Evolutionary conservation across 2,329 filamentous ascomycete species (phyloP), one percentile per base, ranked within the genome.

Genomic region (Neocucurbitaria cava): DNA sequence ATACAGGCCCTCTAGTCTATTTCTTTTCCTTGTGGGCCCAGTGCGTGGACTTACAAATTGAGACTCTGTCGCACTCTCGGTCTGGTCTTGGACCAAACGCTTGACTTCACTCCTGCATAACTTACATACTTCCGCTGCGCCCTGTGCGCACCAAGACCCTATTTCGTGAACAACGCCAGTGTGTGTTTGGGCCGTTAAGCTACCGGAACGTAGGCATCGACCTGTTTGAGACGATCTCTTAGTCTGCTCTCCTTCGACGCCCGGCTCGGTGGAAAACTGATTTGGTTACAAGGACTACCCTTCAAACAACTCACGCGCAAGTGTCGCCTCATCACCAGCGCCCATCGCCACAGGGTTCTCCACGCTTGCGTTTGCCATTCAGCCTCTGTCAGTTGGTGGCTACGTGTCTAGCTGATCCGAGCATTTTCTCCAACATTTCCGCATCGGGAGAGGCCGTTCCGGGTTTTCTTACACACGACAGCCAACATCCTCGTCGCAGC

Each of bases 21-120:
- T 59, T 48, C 41, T 54, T 54, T 53, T 61, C 30, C 46, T 45
- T 56, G 62, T 64, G 60, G 53, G 59, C 64, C 60, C 59, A 56
- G 63, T 54, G 61, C 61, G 50, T 59, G 50, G 62, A 58, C 62
- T 62, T 66, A 64, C 69, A 66, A 71, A 71, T 68, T 61, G 62
- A 59, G 59, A 61, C 52, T 59, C 59, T 69, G 71, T 72, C 72
- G 67, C 72, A 69, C 67, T 68, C 59, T 56, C 49, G 57, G 57
- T 70, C 70, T 69, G 67, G 61, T 66, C 68, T 71, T 65, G 68
- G 66, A 62, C 67, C 71, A 64, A 70, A 66, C 65, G 69, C 72
- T 72, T 72, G 69, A 69, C 61, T 65, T 69, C 56, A 24, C 56
- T 59, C 60, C 59, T 67, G 67, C 70, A 69, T 67, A 63, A n/a